These are phyloP conservation scores for Neonectria coccinea DNA, from an alignment of 2,329 filamentous ascomycete genomes.

Conservation along the genomic window DNA sequence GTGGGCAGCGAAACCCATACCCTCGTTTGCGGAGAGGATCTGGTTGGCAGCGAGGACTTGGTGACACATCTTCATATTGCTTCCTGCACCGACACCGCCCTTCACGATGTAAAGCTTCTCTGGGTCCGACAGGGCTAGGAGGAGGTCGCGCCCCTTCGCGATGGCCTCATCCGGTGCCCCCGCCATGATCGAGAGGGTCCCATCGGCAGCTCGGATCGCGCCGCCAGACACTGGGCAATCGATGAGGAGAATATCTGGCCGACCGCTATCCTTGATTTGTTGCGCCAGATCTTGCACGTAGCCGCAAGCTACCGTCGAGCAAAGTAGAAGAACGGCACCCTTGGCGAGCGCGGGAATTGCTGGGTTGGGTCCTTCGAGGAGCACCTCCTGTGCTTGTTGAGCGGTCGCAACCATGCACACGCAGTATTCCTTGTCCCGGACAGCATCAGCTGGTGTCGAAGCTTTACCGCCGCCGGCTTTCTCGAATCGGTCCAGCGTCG, in stretches of 20 bases:
- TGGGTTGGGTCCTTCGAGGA: conserved; percentile 23
- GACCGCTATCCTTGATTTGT: conserved; percentile 21
- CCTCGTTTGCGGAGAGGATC: conserved; percentile 70
- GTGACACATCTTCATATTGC: conserved; percentile 77
- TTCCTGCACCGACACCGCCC: conserved; percentile 71
- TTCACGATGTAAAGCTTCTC: conserved; percentile 72
- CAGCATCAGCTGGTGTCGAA: conserved; percentile 21
- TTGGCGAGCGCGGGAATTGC: conserved; percentile 23
- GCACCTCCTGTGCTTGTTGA: conserved; percentile 29
- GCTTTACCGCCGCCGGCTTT: conserved; percentile 21
- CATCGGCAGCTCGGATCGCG: conserved; percentile 62
- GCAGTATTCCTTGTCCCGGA: conserved; percentile 16
- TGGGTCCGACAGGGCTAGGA: conserved; percentile 72
- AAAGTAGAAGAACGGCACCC: conserved; percentile 24
- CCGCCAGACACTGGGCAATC: conserved; percentile 48
- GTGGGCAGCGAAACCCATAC: conserved; percentile 68
- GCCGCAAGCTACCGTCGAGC: conserved; percentile 28
- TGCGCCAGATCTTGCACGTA: conserved; percentile 24
- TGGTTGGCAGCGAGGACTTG: conserved; percentile 74
- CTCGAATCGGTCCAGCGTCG: conserved; percentile 23
- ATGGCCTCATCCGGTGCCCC: conserved; percentile 69
- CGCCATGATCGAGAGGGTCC: conserved; percentile 80
- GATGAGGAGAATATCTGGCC: conserved; percentile 49
- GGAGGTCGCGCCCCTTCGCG: conserved; percentile 66
- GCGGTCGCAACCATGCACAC: conserved; percentile 36